Evolutionary conservation across 2,329 filamentous ascomycete species (phyloP), one percentile per base, ranked within the genome.

Genomic region (Nemania sp.): DNA sequence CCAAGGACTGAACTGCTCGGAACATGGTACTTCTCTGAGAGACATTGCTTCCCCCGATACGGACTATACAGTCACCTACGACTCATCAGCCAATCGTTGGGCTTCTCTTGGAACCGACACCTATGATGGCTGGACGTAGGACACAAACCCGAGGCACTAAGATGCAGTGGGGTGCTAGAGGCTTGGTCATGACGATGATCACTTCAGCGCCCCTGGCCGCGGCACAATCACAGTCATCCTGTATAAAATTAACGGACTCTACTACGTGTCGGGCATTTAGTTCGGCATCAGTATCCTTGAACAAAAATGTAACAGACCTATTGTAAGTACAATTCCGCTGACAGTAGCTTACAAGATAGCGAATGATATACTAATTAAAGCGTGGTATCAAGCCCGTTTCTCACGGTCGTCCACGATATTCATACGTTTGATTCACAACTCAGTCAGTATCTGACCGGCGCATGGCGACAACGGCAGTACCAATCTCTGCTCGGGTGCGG

Each of bases 391-490:
- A 96, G 92, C 74, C 86, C 91, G 41, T 99, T 97, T 71, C 82
- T 99, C 61, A 78, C 84, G 61, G 90, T 82, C 70, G 94, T 97
- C 64, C 88, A 88, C 39, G 86, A 88, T 68, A 80, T 81, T 14
- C 73, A 80, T 49, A 83, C 87, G 7, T 99, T 99, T 70, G 94
- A 99, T 71, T 70, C 78, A 36, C 81, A 88, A 66, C 75, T 99
- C 66, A 78, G 75, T 46, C 77, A 81, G 51, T 97, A 95, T 72
- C 81, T 97, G 48, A 76, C 82, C 50, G 86, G 85, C 31, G 80
- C 79, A 59, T 97, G 92, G 75, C 83, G 93, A 46, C 82, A 86
- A 67, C 73, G 80, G 68, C 90, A 95, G 91, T 97, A 93, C 73
- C 80, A 89, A 70, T 78, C 81, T 48, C 77, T 91, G 42, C 82